Evolutionary conservation across 1,284 basidiomycete species (phyloP), one percentile per base, ranked within the genome.

Genomic region (Ustilago sp.): DNA sequence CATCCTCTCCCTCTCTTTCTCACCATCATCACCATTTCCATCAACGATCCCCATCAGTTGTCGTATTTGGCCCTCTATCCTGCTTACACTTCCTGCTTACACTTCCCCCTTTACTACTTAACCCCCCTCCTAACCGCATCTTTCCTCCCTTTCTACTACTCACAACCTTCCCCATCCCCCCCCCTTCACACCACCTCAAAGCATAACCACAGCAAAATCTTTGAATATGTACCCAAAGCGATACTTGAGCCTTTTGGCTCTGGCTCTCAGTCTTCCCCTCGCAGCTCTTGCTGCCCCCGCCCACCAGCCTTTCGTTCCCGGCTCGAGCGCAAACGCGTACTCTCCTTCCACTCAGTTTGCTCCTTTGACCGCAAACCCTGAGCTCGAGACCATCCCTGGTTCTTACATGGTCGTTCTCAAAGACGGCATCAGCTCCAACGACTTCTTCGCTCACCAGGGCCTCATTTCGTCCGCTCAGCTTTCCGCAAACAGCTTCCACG

Each of bases 381-480:
- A 75, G 8, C 76, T 75, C 57, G 77, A 82, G 70, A 73, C 79
- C 58, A 80, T 84, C 64, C 68, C 77, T 15, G 75, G 80, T 52
- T n/a, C 69, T 15, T 86, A 84, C 77, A 84, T 86, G 79, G 74
- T 86, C 57, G 75, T 83, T n/a, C 77, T 86, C 68, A 85, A 85
- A 79, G 52, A 77, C 13, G 83, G 81, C 34, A 68, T 84, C 53
- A 63, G 68, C 58, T 64, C 80, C 35, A 60, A 47, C 52, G 66
- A 76, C 35, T 84, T 86, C 60, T 65, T 80, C 35, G 67, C 66
- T 34, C 84, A 85, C 74, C 77, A 78, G 61, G 48, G 67, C 39
- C 61, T 78, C 41, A 72, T 83, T 52, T 66, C 76, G 23, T 60
- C 70, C 28, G 76, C 80, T 23, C 80, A 83, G 74, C 68, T 74